A percentile compares a stretch with the other conserved stretches of the same genome.
phyloP scores from a whole-genome alignment of 768 basidiomycete species.

The Agaricus blazei region DNA sequence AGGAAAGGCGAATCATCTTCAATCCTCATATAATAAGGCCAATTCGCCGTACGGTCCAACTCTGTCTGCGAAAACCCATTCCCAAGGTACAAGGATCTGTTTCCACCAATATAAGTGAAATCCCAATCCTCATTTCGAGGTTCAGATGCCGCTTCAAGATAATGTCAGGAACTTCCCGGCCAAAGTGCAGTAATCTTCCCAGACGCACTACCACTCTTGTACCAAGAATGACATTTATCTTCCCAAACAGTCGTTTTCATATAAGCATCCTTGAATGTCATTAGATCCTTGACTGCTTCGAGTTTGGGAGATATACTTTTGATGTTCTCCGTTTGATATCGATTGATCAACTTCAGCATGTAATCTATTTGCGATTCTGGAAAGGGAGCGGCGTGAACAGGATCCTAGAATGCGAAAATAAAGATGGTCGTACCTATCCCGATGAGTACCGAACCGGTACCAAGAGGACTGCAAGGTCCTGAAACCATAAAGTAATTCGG shows the following conservation, averaged over 20 bases:
- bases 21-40: slow-evolving; percentile 22
- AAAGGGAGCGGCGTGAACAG: no score
- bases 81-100: slow-evolving; percentile 24
- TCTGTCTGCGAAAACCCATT: slow-evolving; percentile 27
- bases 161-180: slow-evolving; percentile 27
- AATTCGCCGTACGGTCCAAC: slow-evolving; percentile 22
- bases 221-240: slow-evolving; percentile 24
- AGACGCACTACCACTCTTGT: slow-evolving; percentile 18
- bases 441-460: no score
- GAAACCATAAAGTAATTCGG: slow-evolving; percentile 5
- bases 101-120: slow-evolving; percentile 20
- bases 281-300: neutral
- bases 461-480: no score
- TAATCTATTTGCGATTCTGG: no score
- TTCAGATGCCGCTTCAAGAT: slow-evolving; percentile 22
- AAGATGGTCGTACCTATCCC: no score
- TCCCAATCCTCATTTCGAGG: slow-evolving; percentile 26
- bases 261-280: slow-evolving; percentile 22
- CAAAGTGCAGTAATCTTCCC: slow-evolving; percentile 22
- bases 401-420: no score
- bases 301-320: no score
- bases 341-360: no score
- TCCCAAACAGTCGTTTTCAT: slow-evolving; percentile 25
- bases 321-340: no score
- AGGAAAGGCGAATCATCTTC: slow-evolving; percentile 16